Evolutionary conservation across 2,329 filamentous ascomycete species (phyloP).

Genomic region (Tricladium varicosporioides): DNA sequence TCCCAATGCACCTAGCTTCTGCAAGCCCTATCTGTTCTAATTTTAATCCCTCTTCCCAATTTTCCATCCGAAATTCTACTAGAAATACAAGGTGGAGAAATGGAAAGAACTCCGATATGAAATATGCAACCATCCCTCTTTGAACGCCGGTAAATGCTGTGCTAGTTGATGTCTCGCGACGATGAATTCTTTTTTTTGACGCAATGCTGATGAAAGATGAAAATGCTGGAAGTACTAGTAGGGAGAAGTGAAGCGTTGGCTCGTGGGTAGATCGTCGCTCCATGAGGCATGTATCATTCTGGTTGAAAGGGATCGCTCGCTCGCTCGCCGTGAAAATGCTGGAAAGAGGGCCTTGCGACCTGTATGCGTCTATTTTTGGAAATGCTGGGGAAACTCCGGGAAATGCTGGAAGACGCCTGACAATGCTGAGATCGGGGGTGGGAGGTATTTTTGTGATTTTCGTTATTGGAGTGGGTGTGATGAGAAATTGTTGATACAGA

Average conservation of each 20-base stretch:
- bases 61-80: no score
- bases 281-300: no score
- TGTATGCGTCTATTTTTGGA: constrained; percentile 8
- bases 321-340: not conserved
- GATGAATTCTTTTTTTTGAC: no score
- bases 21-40: no score
- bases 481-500: not conserved
- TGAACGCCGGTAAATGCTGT: constrained; percentile 13
- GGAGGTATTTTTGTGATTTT: not conserved
- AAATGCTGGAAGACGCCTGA: not conserved
- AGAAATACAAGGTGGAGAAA: not conserved
- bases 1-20: no score
- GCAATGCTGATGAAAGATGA: constrained; percentile 2
- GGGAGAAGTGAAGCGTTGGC: no score
- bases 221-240: no score
- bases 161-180: no score
- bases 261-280: not conserved
- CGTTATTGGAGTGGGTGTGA: constrained; percentile 1
- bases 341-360: constrained; percentile 5
- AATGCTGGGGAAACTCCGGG: constrained; percentile 1
- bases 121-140: constrained; percentile 20
- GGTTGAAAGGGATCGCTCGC: no score
- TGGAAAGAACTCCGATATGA: not conserved
- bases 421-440: constrained; percentile 1
- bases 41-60: no score